Base-by-base conservation (phyloP, 2,329 filamentous ascomycete species). In the Aspergillus vadensis region DNA sequence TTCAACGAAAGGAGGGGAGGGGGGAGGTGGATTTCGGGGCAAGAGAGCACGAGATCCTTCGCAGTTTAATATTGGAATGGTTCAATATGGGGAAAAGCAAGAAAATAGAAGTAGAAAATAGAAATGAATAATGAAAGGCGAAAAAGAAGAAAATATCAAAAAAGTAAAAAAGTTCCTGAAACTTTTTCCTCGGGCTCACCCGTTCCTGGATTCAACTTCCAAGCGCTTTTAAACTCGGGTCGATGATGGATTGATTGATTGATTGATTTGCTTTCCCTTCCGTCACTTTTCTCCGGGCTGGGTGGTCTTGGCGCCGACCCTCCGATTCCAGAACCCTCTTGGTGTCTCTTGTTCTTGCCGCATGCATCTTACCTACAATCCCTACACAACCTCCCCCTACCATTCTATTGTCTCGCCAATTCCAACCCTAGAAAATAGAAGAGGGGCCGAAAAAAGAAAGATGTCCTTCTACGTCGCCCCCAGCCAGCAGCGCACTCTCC, bases 401-500 rank as follows among this genome's bases (percentile, higher is more conserved):
- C 4, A 7, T 5, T 19, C 15, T 56, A 27, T 19, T 51, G 44
- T 10, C 62, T 38, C 32, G 9, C 17, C 17, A 7, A 39, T 17
- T 25, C 14, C 10, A 5, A 36, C 2, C 12, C 32, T 36, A 32
- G 12, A 36, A 36, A 36, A 36, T 36, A 14, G 2, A 6, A 36
- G 12, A 36, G 5, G 12, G 12, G 10, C 10, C 4, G 10, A 32
- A 32, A 32, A 19, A 9, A 6, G 14, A 6, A 44, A 12, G 19
- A 79, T 77, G 74, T 80, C 83, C 59, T 89, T 87, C 76, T 92
- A 87, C 76, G 88, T 92, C 63, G 80, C 90, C 15, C 85, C 90
- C 6, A 84, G 83, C 74, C 91, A 95, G 79, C 88, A 90, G 81
- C 91, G 93, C 79, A 88, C 91, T 76, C 86, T 96, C 68, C 93